Evolutionary conservation across 2,329 filamentous ascomycete genomes (phyloP).

Genomic region (Cladophialophora bantiana): DNA sequence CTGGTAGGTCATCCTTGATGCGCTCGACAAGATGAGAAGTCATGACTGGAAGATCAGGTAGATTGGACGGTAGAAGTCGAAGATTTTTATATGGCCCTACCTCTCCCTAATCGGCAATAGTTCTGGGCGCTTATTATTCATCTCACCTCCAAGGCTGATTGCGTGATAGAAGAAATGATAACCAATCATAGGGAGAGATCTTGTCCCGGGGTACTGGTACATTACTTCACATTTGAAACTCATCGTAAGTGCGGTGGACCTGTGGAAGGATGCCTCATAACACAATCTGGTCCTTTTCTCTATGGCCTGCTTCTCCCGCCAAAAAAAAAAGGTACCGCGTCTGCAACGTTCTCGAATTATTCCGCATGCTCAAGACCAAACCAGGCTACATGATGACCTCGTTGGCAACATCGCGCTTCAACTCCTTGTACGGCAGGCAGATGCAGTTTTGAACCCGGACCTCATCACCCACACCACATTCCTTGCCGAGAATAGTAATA

Average conservation of each 20-base stretch:
- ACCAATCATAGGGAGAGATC: slow-evolving; percentile 4
- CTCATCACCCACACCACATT: slow-evolving; percentile 92
- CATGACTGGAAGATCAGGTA: background rate
- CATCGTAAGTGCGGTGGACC: background rate
- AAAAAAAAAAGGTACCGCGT: background rate
- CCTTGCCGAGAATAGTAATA: slow-evolving; percentile 96
- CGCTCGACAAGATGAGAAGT: background rate
- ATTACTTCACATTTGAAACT: background rate
- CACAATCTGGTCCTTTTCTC: slow-evolving; percentile 8
- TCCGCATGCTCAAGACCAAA: background rate
- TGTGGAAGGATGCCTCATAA: background rate
- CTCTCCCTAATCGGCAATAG: background rate
- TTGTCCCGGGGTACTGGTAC: background rate
- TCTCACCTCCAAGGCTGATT: background rate
- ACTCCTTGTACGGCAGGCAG: slow-evolving; percentile 95
- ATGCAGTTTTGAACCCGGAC: slow-evolving; percentile 97
- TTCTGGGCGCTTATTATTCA: background rate
- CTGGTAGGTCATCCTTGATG: background rate
- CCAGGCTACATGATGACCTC: slow-evolving; percentile 80
- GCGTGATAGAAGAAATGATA: background rate
- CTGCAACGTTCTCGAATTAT: background rate
- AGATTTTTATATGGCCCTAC: background rate
- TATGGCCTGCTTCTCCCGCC: background rate
- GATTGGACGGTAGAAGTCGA: background rate
- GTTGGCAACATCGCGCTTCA: slow-evolving; percentile 82